Percentiles rank a stretch among this genome's conserved stretches.
These are phyloP conservation scores for Boehmeria nivea DNA, from an alignment of 306 rosid genomes.

Conservation along the genomic window DNA sequence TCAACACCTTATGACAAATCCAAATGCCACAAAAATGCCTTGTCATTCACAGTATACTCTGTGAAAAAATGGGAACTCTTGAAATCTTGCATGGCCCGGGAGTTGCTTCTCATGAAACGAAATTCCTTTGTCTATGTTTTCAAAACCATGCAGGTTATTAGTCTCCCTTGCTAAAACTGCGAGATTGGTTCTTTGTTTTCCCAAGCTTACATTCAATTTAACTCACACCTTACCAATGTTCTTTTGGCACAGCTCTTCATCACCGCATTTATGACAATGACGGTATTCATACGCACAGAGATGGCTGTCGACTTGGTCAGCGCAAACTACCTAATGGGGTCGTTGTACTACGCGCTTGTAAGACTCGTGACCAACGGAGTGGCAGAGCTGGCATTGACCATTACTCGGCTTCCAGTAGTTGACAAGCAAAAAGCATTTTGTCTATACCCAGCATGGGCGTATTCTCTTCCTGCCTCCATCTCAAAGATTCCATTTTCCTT, in stretches of 20 bases:
- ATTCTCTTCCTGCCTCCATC: slow-evolving; percentile 31
- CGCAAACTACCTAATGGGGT: slow-evolving; percentile 56
- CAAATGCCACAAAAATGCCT: slow-evolving; percentile 35
- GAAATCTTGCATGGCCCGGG: slow-evolving; percentile 70
- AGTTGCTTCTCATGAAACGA: slow-evolving; percentile 66
- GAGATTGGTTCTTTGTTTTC: background rate
- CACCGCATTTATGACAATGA: slow-evolving; percentile 67
- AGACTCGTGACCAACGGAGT: slow-evolving; percentile 74
- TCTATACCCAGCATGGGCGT: slow-evolving; percentile 44
- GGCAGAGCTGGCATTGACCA: slow-evolving; percentile 72
- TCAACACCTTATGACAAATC: slow-evolving; percentile 54
- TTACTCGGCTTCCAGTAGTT: slow-evolving; percentile 46
- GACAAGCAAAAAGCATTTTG: slow-evolving; percentile 25
- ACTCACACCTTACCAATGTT: background rate
- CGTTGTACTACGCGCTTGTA: slow-evolving; percentile 64
- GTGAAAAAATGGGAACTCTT: slow-evolving; percentile 59
- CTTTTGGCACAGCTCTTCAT: slow-evolving; percentile 48
- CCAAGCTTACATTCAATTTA: too few species aligned
- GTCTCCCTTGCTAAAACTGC: background rate
- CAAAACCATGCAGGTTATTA: slow-evolving; percentile 56
- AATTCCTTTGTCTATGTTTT: slow-evolving; percentile 65
- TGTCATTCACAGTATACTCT: slow-evolving; percentile 57
- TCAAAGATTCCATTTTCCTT: slow-evolving; percentile 32
- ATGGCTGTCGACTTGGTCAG: slow-evolving; percentile 41
- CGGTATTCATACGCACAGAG: slow-evolving; percentile 60